Evolutionary conservation across 352 stramenopile species (phyloP).

Genomic region (Elongisporangium prolatum): DNA sequence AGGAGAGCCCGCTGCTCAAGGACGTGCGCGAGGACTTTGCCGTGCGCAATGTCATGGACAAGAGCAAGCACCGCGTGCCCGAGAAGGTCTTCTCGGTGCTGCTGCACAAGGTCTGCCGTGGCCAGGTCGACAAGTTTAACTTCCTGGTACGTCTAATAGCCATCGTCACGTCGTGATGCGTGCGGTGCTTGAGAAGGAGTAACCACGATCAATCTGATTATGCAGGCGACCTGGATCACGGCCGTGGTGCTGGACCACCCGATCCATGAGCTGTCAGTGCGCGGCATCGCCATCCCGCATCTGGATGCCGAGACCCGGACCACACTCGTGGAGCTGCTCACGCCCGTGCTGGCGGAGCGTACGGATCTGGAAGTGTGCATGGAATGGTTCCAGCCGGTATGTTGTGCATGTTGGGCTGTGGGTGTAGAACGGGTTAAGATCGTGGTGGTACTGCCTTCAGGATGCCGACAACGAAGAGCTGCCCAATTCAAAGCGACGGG

Average conservation of each 20-base stretch:
- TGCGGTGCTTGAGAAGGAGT: neutral
- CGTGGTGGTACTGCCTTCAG: constrained; percentile 19
- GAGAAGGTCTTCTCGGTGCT: constrained; percentile 81
- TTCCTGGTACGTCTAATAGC: constrained; percentile 42
- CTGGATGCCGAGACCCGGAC: constrained; percentile 63
- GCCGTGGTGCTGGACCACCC: constrained; percentile 67
- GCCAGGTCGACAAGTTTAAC: constrained; percentile 87
- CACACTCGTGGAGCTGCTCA: constrained; percentile 71
- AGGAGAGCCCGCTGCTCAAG: constrained; percentile 71
- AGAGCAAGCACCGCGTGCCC: constrained; percentile 66
- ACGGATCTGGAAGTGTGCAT: constrained; percentile 84
- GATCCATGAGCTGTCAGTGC: constrained; percentile 61
- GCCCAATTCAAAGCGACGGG: constrained; percentile 47
- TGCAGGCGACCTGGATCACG: constrained; percentile 72
- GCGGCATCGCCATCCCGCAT: constrained; percentile 83
- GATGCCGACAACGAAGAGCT: constrained; percentile 60
- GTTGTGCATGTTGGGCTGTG: constrained; percentile 8
- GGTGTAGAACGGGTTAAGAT: too few relatives aligned
- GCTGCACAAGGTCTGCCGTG: constrained; percentile 79
- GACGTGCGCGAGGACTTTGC: constrained; percentile 82
- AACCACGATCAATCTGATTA: neutral
- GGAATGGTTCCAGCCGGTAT: constrained; percentile 84
- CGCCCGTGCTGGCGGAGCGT: constrained; percentile 74
- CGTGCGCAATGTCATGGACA: constrained; percentile 69
- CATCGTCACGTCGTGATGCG: neutral